Percentiles rank a stretch among this genome's conserved stretches.
phyloP scores from a whole-genome alignment of 192 early-diverging fungal species.

The Spizellomyces punctatus region DNA sequence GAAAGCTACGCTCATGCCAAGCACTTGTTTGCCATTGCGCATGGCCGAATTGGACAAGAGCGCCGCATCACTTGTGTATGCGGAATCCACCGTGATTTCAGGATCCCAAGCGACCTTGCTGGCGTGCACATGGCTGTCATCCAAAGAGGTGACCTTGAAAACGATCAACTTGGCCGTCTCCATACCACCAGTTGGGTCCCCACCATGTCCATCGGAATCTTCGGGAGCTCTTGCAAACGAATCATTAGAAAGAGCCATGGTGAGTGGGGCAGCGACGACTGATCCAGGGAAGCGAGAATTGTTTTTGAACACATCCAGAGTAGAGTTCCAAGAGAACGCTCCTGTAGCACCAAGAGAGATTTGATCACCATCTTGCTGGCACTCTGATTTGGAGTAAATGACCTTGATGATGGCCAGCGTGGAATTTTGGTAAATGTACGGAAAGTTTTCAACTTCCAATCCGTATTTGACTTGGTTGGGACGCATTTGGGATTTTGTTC shows the following conservation, averaged over 20 bases:
- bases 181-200: neutral
- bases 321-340: constrained; percentile 11
- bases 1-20: too few species aligned
- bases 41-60: too few species aligned
- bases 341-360: constrained; percentile 10
- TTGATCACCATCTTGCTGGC: neutral
- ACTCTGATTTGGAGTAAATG: neutral
- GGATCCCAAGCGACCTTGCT: neutral
- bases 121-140: neutral
- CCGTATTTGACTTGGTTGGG: constrained; percentile 11
- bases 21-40: too few species aligned
- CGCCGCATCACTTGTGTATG: too few species aligned
- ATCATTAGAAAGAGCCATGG: neutral
- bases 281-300: neutral
- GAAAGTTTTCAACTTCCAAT: constrained; percentile 5
- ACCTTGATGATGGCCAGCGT: constrained; percentile 3
- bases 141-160: neutral
- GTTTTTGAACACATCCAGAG: neutral
- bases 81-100: too few species aligned
- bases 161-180: neutral
- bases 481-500: neutral
- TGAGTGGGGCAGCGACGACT: neutral
- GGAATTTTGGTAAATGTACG: constrained; percentile 6
- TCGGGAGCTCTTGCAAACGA: neutral
- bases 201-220: neutral